Evolutionary conservation across 139 green algal species (phyloP), one percentile per base, ranked within the genome.

Genomic region (Tetradesmus lagerheimii): DNA sequence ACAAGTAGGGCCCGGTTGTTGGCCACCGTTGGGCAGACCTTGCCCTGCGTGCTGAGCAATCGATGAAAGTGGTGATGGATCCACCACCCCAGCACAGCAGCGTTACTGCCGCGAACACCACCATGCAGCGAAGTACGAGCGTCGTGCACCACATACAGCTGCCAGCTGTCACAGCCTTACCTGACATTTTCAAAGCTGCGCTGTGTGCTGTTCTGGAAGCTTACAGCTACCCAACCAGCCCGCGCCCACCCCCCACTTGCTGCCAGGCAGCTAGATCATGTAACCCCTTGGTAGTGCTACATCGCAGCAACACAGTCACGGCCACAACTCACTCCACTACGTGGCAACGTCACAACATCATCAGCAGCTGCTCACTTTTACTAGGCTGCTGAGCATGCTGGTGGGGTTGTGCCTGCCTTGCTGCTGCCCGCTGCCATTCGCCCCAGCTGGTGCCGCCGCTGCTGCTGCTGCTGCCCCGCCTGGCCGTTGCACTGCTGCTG

Each of bases 381-480:
- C 83, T 25, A 66, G 29, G 38, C 47, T 88, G 64, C 83, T 88
- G 37, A 88, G 62, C 83, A 88, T 80, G 64, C 83, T 88, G 41
- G 79, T 91, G 34, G 78, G 78, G 87, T 91, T 87, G 35, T 91
- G 85, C 71, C 85, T 39, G 20, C 66, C 84, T 50, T 87, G 50
- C 81, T 77, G 47, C 37, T 53, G 81, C 43, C 81, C 47, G 3
- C 1, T 39, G 0, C n/a, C 43, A 31, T 64, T 64, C 20, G n/a
- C 78, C 8, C 78, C 78, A 23, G 53, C 53, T 3, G 18, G 25
- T 57, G 77, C 18, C 47, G 12, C 47, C 78, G 50, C 38, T 38
- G 76, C 53, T 62, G 83, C 83, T 53, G 29, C 75, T 31, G 76
- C 86, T 45, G 75, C 86, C 62, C 75, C 84, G 9, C 62, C 85